Conservation (phyloP, 208 protist genomes). For the Trypanosoma caninum region DNA sequence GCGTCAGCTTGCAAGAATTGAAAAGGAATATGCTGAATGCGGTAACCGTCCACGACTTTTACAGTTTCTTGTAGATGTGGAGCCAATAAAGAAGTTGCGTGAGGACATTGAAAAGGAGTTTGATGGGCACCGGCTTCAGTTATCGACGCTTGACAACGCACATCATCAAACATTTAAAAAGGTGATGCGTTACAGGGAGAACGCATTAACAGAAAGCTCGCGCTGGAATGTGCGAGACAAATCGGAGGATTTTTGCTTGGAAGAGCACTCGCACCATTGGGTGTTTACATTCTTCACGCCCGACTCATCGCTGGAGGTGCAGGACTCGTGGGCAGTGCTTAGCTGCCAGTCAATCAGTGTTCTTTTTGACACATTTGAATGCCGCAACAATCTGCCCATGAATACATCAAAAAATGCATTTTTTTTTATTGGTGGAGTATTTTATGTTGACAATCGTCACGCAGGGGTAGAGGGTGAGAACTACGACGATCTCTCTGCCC, state of each 20-base stretch:
- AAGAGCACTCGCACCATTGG: conserved; percentile 68
- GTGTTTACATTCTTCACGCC: conserved; percentile 56
- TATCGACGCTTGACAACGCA: conserved; percentile 6
- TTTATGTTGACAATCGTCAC: conserved; percentile 84
- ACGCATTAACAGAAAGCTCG: conserved; percentile 7
- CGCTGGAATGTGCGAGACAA: conserved; percentile 26
- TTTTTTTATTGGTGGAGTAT: conserved; percentile 75
- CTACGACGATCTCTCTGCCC: conserved; percentile 53
- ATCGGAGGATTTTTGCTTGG: conserved; percentile 64
- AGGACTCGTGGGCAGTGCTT: conserved; percentile 68
- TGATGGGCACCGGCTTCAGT: conserved; percentile 10
- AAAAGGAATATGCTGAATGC: conserved; percentile 23
- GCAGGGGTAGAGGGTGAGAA: conserved; percentile 22
- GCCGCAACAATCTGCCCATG: conserved; percentile 25
- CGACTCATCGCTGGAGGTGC: conserved; percentile 25
- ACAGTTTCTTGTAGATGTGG: conserved; percentile 59
- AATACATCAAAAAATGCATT: conserved; percentile 56
- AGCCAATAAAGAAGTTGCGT: conserved; percentile 31
- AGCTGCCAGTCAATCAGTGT: conserved; percentile 65
- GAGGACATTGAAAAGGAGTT: conserved; percentile 31
- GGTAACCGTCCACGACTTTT: conserved; percentile 33
- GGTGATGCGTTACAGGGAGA: neutral
- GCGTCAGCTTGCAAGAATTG: conserved; percentile 46
- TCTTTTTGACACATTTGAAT: conserved; percentile 73
- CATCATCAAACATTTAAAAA: conserved; percentile 5